Base-by-base conservation (phyloP, 1,284 basidiomycete species). In the Ganoderma meredithae region DNA sequence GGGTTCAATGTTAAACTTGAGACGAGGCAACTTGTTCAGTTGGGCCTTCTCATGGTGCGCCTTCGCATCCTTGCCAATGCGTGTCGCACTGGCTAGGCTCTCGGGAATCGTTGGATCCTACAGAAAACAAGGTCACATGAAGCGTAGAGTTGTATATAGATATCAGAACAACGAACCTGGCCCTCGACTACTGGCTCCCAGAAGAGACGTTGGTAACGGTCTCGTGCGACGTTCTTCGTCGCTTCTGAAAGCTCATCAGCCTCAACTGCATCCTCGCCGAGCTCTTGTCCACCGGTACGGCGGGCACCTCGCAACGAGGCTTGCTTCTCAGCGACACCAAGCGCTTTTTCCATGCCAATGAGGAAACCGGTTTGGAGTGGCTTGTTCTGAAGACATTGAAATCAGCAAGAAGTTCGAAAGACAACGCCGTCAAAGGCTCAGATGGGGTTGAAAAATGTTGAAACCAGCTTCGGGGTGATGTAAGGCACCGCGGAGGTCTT, bases 151-250 rank as follows among this genome's bases (percentile, higher is more conserved):
- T 3, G 3, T n/a, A 7, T 25, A 39, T 10, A 40, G 33, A n/a
- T n/a, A 40, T 53, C 44, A n/a, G 47, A 13, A 22, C 33, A 4
- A 81, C 88, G 55, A 75, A 92, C 92, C 77, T 86, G 79, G 70
- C 85, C 86, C 73, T 93, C 92, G 15, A 83, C 82, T 40, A 89
- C 84, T 58, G 89, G 86, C 76, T 94, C 92, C 90, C 91, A 94
- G 78, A 91, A 93, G 63, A 88, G 80, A 44, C 89, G 85, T 72
- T 90, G 87, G 75, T 93, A 93, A 17, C 90, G 85, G 69, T 88
- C 84, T 40, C 90, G 86, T 44, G 85, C 85, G 66, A 80, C 81
- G 70, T 90, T 84, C 69, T 87, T 84, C 7, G 84, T 82, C 71
- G 88, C 86, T 9, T 81, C 82, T 71, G 90, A 82, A 63, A 91